Base-by-base conservation (phyloP, 2,329 filamentous ascomycete genomes). In the Pseudocercospora pini-densiflorae region DNA sequence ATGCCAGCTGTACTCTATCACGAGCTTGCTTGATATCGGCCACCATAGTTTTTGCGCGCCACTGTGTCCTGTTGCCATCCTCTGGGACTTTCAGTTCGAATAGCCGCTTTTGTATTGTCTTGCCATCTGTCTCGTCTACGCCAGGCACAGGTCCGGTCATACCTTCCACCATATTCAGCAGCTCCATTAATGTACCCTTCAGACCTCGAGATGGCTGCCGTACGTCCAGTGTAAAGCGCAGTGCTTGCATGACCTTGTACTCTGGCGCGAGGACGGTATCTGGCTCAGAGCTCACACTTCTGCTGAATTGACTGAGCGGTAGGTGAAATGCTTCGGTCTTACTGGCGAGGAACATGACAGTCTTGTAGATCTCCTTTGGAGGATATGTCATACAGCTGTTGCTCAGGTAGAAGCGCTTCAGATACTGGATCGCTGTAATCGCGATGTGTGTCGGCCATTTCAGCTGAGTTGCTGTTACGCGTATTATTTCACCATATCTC, bases 311-410 rank as follows among this genome's bases (percentile, higher is more conserved):
- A 1, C 82, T 81, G 27, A 89, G 82, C 8, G 88, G 87, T 67
- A 90, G 88, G 78, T 94, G 94, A 77, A 89, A 88, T 67, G 92
- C 92, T 76, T 99, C 94, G 4, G 93, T 92, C 81, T 99, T 99
- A 74, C 90, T 93, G 9, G 93, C 93, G 70, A 99, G 92, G 83
- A 96, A 98, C 62, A 99, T 86, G 40, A 92, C 92, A 31, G 93
- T 95, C 76, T 94, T 92, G 77, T 97, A 89, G 71, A 98, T 91
- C 69, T 93, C 90, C 68, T 92, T 91, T 0, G 94, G 94, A 68
- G 94, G 92, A 77, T 99, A 98, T 31, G 94, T 97, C 92, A 98
- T 97, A 75, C 94, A 88, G 47, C 92, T 96, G 81, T 98, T 97
- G 75, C 92, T 94, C 43, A 97, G 87, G 82, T 98, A 99, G 85